Base-by-base conservation (phyloP, 306 rosid genomes). In the Oxytropis ochrocephala region DNA sequence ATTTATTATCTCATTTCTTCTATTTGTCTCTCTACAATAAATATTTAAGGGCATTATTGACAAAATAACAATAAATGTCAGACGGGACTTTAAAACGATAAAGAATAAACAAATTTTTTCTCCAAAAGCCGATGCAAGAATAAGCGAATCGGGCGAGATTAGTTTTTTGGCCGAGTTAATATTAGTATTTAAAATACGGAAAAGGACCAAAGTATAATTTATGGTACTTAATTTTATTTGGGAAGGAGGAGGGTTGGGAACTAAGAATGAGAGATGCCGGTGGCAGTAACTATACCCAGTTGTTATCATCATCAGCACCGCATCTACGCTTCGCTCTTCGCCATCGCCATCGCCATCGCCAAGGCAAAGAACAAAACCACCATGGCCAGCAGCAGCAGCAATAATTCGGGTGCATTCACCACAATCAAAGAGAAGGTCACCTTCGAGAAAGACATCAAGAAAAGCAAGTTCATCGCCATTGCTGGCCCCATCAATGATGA, bases 391-490 rank as follows among this genome's bases (percentile, higher is more conserved):
- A 38, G 66, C 64, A 57, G 79, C 74, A 29, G 59, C 69, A 70
- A 78, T 38, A 49, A 41, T 39, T 81, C 85, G 0, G 90, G 91
- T 11, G 94, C 86, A 11, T 93, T 51, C 81, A 90, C 91, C 32
- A 88, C 91, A 2, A 54, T 93, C 70, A 73, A 81, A 76, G 97
- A 93, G n/a, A 84, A 35, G 30, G 82, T 85, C 27, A 75, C 77
- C 7, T 85, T 88, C 74, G 84, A 93, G 33, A 86, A 73, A 47
- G 98, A 86, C 54, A 86, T 90, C 13, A 89, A 92, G 76, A 93
- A 90, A 71, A 90, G 97, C 86, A 93, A 93, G 69, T 93, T 93
- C 86, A 88, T 90, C 80, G 97, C 96, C 76, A 53, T 90, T 35
- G 96, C 94, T 19, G 94, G 89, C 43, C 74, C 91, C 64, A 65